Percentiles rank a stretch among this genome's conserved stretches.
These are phyloP conservation scores for Eutrema yunnanense DNA, from an alignment of 345 rosid genomes.

Conservation along the genomic window DNA sequence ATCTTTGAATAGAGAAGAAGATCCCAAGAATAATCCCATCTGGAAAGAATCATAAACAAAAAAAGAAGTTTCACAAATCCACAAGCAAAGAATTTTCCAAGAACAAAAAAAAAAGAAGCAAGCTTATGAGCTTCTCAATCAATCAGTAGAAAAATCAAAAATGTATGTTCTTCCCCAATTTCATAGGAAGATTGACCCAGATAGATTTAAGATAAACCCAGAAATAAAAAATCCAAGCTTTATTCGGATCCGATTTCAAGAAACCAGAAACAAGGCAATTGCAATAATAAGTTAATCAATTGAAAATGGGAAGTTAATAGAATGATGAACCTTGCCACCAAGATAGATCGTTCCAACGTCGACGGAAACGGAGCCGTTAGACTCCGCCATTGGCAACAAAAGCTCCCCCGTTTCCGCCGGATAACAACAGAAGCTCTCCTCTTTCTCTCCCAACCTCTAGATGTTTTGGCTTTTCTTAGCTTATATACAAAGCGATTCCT, in stretches of 20 bases:
- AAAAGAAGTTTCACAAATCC: conserved; percentile 19
- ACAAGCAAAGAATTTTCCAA: conserved; percentile 28
- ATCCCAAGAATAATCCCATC: conserved; percentile 31
- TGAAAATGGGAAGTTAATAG: neutral
- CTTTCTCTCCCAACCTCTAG: conserved; percentile 13
- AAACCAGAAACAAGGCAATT: neutral
- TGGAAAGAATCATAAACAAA: neutral
- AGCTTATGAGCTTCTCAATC: neutral
- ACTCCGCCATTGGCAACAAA: conserved; percentile 62
- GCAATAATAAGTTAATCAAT: neutral
- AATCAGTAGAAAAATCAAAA: neutral
- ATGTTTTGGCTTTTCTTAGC: conserved; percentile 20
- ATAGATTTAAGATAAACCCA: neutral
- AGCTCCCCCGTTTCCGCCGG: conserved; percentile 23
- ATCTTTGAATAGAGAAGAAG: conserved; percentile 24
- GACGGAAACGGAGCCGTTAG: conserved; percentile 51
- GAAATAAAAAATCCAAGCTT: neutral
- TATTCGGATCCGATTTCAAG: neutral
- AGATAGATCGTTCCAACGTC: conserved; percentile 77
- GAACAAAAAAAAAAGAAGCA: neutral
- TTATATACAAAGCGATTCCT: conserved; percentile 30
- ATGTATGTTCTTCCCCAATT: neutral
- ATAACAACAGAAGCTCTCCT: neutral
- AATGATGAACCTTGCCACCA: conserved; percentile 65
- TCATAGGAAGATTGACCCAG: neutral